Conservation (phyloP, 441 rosid species). For the Gossypium schwendimanii region DNA sequence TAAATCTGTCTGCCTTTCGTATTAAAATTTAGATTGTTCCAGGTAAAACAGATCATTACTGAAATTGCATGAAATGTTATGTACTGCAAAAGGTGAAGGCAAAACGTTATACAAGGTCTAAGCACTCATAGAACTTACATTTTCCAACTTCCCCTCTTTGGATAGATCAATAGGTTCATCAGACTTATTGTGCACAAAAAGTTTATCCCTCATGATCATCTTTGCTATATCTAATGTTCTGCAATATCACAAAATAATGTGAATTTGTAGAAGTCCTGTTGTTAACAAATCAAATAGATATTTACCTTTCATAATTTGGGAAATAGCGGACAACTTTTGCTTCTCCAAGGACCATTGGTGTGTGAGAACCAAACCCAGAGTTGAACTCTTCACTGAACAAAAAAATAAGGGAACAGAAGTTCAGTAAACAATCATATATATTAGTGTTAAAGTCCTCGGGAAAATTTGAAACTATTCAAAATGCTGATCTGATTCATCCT, state of each 20-base stretch:
- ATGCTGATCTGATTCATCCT: neutral
- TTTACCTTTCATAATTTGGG: conserved; percentile 79
- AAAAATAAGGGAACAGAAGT: conserved; percentile 7
- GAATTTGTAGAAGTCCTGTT: conserved; percentile 7
- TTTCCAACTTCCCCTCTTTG: conserved; percentile 57
- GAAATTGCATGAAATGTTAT: conserved; percentile 1
- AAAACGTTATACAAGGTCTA: neutral
- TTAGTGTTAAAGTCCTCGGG: neutral
- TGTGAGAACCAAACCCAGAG: conserved; percentile 96
- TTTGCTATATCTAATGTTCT: conserved; percentile 71
- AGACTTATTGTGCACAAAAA: conserved; percentile 54
- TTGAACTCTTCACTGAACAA: conserved; percentile 82
- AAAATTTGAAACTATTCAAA: neutral
- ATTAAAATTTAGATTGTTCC: neutral
- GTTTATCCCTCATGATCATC: conserved; percentile 67
- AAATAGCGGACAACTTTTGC: conserved; percentile 83
- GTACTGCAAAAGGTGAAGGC: neutral
- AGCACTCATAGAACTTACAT: conserved; percentile 40
- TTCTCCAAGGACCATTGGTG: conserved; percentile 92
- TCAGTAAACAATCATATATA: conserved; percentile 3
- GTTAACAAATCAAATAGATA: conserved; percentile 8
- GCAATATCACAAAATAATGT: conserved; percentile 30
- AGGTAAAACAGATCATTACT: neutral
- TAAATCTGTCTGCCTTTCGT: neutral
- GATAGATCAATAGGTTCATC: conserved; percentile 64